Percentiles rank a stretch among this genome's conserved stretches.
These are phyloP conservation scores for Paecilomyces sp. DNA, from an alignment of 2,329 filamentous ascomycete species.

Conservation along the genomic window DNA sequence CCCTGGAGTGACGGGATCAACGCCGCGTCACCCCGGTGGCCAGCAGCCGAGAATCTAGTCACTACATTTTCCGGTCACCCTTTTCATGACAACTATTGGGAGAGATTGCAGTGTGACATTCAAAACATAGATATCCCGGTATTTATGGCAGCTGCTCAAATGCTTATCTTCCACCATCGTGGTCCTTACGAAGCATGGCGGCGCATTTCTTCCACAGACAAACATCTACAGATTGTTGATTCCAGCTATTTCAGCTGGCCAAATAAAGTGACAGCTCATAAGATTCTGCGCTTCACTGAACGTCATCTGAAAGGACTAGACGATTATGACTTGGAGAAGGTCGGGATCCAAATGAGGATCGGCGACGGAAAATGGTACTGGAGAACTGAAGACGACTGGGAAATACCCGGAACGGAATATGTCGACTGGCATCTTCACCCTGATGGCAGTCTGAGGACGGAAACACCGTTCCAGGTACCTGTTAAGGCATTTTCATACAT, in stretches of 20 bases:
- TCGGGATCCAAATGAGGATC: conserved; percentile 1
- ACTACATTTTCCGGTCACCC: background rate
- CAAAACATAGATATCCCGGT: background rate
- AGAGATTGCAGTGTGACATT: background rate
- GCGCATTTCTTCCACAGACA: background rate
- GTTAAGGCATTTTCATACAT: conserved; percentile 4
- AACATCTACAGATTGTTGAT: background rate
- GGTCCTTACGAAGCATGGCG: background rate
- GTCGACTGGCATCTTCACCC: background rate
- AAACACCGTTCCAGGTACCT: conserved; percentile 1
- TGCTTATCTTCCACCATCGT: background rate
- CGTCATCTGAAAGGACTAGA: background rate
- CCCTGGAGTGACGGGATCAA: background rate
- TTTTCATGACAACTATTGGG: background rate
- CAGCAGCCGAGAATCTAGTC: background rate
- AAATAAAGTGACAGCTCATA: background rate
- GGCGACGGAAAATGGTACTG: conserved; percentile 1
- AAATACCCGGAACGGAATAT: background rate
- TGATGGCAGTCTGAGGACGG: background rate
- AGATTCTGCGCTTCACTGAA: background rate
- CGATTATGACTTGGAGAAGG: background rate
- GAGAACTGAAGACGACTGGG: conserved; percentile 1
- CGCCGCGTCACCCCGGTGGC: background rate
- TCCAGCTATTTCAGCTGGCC: background rate
- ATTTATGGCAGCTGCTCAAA: background rate